Conservation (phyloP, 148 eudicot species). For the Vaccinium darrowii region DNA sequence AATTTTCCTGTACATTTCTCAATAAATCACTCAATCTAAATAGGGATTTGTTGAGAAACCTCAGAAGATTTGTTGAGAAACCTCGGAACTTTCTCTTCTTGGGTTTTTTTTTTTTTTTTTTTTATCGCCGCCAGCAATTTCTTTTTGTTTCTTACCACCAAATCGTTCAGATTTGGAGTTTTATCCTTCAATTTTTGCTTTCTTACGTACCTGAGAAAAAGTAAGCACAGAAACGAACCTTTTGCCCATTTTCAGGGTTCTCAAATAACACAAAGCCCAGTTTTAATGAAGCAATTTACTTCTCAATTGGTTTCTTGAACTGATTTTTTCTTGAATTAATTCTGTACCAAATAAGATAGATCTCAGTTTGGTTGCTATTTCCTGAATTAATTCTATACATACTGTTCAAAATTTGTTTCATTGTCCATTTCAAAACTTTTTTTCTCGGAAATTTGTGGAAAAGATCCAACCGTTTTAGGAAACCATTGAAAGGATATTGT, state of each 20-base stretch:
- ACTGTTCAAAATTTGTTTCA: too few relatives aligned
- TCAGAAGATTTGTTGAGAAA: not conserved
- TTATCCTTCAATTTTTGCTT: not conserved
- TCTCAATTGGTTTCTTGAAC: not conserved
- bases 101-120: not conserved
- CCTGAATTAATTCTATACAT: not conserved
- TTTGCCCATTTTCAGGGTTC: not conserved
- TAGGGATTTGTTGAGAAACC: not conserved
- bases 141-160: not conserved
- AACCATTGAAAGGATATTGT: too few relatives aligned
- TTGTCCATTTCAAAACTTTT: not conserved
- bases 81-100: not conserved
- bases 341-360: not conserved
- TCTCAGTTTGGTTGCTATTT: slow-evolving; percentile 1
- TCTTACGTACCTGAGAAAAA: slow-evolving; percentile 1
- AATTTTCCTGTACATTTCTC: not conserved
- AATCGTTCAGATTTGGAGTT: not conserved
- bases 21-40: not conserved
- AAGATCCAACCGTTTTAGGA: not conserved
- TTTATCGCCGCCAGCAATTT: not conserved
- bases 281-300: not conserved
- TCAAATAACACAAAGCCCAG: not conserved
- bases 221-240: not conserved
- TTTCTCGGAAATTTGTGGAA: not conserved
- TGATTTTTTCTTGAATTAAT: not conserved